Percentiles rank a stretch among this genome's conserved stretches.
Conservation (phyloP, 257 asterid species). For the Paraleonurus japonicus region DNA sequence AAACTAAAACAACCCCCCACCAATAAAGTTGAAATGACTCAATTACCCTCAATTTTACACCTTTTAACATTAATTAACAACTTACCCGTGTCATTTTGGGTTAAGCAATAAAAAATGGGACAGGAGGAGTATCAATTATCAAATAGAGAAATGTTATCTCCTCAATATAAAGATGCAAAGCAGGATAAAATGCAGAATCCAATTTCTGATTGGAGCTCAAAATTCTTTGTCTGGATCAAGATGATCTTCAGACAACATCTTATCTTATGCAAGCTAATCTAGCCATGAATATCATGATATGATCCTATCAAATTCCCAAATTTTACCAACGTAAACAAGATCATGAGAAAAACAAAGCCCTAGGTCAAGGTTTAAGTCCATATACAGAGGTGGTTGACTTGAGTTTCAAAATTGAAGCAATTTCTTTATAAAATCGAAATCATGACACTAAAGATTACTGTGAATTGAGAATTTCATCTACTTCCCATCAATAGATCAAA, state of each 20-base stretch:
- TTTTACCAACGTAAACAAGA: not conserved
- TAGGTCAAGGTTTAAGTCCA: not conserved
- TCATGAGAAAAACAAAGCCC: not conserved
- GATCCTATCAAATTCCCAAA: not conserved
- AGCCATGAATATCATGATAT: not conserved
- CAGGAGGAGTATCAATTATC: too few relatives aligned
- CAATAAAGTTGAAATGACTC: too few relatives aligned
- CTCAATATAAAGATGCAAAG: not conserved
- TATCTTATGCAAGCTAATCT: too few relatives aligned
- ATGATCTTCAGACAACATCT: not conserved
- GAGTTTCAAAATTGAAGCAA: not conserved
- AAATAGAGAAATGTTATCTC: not conserved
- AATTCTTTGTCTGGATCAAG: not conserved
- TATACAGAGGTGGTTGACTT: not conserved
- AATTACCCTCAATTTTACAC: too few relatives aligned
- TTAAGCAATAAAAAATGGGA: too few relatives aligned
- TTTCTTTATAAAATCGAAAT: not conserved
- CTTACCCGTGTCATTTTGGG: too few relatives aligned
- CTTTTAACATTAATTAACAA: too few relatives aligned
- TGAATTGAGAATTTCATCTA: not conserved
- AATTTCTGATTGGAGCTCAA: not conserved
- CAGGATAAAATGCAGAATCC: not conserved
- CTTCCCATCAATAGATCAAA: not conserved
- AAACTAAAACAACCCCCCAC: too few relatives aligned
- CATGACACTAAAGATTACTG: not conserved